phyloP scores from a whole-genome alignment of 176 grass and related monocot genomes.

The Zoysia pacifica region DNA sequence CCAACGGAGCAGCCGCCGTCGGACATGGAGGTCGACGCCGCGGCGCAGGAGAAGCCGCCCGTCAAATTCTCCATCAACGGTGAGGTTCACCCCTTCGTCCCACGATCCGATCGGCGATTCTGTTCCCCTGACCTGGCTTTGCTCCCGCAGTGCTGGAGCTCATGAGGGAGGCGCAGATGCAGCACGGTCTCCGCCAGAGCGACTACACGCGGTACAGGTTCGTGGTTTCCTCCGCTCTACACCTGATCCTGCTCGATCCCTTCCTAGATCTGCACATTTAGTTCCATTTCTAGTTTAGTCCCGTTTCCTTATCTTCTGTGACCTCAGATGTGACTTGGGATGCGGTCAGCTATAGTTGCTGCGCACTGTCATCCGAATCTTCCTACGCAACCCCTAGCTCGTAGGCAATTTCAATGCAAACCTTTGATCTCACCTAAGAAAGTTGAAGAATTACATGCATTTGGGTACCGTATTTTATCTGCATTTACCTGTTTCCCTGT shows the following conservation, averaged over 20 bases:
- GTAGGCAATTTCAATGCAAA: not conserved
- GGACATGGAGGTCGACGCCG: slow-evolving; percentile 72
- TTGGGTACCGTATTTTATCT: not conserved
- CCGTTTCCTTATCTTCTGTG: not conserved
- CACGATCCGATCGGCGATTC: not conserved
- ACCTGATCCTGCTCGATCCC: not conserved
- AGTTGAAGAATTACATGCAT: not conserved
- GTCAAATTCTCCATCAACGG: slow-evolving; percentile 91
- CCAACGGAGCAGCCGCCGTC: slow-evolving; percentile 36
- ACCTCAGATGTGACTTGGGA: slow-evolving; percentile 13
- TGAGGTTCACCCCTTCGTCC: slow-evolving; percentile 4
- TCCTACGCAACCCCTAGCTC: not conserved
- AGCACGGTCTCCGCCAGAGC: slow-evolving; percentile 88
- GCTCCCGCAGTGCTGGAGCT: slow-evolving; percentile 69
- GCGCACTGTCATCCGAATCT: not conserved
- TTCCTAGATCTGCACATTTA: slow-evolving; percentile 24
- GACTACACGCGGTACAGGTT: slow-evolving; percentile 92
- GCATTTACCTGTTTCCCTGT: not conserved
- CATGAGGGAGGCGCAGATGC: slow-evolving; percentile 94
- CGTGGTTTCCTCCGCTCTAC: not conserved
- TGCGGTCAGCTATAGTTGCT: not conserved
- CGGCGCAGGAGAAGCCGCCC: slow-evolving; percentile 53
- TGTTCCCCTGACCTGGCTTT: slow-evolving; percentile 6
- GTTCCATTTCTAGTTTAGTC: slow-evolving; percentile 15
- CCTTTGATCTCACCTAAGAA: not conserved